Percentiles rank a stretch among this genome's conserved stretches.
Conservation (phyloP, 2,329 filamentous ascomycete species). For the Calonectria henricotiae region DNA sequence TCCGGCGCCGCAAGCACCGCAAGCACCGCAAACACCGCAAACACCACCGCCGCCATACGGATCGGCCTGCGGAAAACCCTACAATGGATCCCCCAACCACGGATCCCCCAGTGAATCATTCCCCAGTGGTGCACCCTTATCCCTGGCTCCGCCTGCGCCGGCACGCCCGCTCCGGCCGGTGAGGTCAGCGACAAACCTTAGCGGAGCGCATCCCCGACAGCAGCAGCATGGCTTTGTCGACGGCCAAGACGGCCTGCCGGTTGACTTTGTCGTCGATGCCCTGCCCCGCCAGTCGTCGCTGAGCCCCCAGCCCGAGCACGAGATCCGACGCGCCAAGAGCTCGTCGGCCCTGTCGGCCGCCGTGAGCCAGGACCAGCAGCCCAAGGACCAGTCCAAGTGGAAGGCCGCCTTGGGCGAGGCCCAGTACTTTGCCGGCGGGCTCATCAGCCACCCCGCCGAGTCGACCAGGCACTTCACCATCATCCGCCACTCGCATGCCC, state of each 20-base stretch:
- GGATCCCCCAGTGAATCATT: background rate
- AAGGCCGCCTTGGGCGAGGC: slow-evolving; percentile 72
- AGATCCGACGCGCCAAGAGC: slow-evolving; percentile 56
- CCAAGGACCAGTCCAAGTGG: slow-evolving; percentile 58
- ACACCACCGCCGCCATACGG: background rate
- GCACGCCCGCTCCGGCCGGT: slow-evolving; percentile 48
- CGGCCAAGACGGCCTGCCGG: slow-evolving; percentile 40
- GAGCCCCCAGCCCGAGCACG: slow-evolving; percentile 40
- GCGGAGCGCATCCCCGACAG: slow-evolving; percentile 47
- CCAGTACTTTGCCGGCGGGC: slow-evolving; percentile 76
- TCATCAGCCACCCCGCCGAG: slow-evolving; percentile 76
- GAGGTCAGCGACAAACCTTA: slow-evolving; percentile 50
- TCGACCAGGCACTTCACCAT: slow-evolving; percentile 78
- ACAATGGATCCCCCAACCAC: background rate
- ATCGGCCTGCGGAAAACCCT: slow-evolving; percentile 33
- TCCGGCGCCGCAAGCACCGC: slow-evolving; percentile 31
- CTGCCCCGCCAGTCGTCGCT: slow-evolving; percentile 41
- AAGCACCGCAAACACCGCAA: background rate
- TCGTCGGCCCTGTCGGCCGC: slow-evolving; percentile 53
- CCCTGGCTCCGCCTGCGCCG: slow-evolving; percentile 44
- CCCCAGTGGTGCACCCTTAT: slow-evolving; percentile 4
- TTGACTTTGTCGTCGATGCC: slow-evolving; percentile 50
- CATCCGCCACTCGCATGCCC: slow-evolving; percentile 75
- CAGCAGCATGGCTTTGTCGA: slow-evolving; percentile 45
- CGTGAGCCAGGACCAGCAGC: slow-evolving; percentile 34